These are phyloP conservation scores for Brassica cretica DNA, from an alignment of 345 rosid genomes.

Conservation along the genomic window DNA sequence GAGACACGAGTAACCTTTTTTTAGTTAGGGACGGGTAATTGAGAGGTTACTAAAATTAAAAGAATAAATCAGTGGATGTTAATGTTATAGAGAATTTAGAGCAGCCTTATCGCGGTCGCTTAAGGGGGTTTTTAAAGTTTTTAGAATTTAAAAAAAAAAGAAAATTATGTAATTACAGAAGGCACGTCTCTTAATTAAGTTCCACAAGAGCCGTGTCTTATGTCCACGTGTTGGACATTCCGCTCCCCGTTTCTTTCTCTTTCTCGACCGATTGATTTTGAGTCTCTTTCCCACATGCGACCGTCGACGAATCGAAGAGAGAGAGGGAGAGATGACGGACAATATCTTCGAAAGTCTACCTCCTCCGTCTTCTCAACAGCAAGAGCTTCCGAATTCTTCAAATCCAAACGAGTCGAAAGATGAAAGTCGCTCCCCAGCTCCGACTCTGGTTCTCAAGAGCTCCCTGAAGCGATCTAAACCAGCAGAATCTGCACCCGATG, in stretches of 20 bases:
- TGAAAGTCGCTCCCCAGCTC: conserved; percentile 39
- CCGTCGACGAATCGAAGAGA: no score
- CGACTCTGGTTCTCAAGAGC: conserved; percentile 68
- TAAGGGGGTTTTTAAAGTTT: no score
- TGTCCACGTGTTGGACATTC: no score
- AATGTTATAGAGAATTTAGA: background rate
- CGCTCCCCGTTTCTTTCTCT: no score
- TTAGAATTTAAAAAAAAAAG: no score
- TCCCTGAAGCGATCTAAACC: conserved; percentile 80
- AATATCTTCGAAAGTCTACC: conserved; percentile 86
- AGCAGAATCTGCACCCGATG: conserved; percentile 34
- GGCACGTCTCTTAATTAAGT: no score
- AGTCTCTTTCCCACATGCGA: no score
- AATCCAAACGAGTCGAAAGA: conserved; percentile 17
- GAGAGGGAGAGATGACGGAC: conserved; percentile 45
- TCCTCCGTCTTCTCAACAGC: conserved; percentile 60
- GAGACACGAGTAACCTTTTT: background rate
- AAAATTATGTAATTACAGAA: no score
- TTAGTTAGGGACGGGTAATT: background rate
- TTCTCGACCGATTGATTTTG: no score
- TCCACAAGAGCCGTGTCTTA: no score
- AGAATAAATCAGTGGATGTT: no score
- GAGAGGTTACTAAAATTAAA: background rate
- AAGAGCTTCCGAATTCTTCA: conserved; percentile 30
- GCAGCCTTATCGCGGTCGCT: no score